Evolutionary conservation across 73 alveolate genomes (phyloP).

Genomic region (Breviolum minutum): DNA sequence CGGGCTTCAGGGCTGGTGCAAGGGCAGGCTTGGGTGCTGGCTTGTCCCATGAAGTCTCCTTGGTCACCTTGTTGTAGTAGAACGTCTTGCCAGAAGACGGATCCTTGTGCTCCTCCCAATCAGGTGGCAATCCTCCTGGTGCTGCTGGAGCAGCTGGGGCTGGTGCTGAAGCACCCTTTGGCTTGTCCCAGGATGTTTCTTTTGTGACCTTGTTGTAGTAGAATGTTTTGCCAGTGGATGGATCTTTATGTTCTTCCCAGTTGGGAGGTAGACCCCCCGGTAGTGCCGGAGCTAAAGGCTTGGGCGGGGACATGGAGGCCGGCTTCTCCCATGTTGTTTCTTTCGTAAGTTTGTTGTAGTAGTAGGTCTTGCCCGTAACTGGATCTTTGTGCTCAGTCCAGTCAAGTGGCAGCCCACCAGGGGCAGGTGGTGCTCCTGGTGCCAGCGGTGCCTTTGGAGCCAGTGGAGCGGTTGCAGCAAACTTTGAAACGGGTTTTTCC

Average conservation of each 20-base stretch:
- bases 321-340: constrained; percentile 85
- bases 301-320: constrained; percentile 38
- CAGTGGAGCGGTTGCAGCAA: constrained; percentile 29
- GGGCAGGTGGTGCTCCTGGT: constrained; percentile 81
- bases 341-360: constrained; percentile 71
- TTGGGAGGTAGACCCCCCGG: constrained; percentile 40
- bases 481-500: constrained; percentile 71
- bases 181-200: constrained; percentile 82
- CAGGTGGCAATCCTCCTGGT: constrained; percentile 40
- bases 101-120: constrained; percentile 88
- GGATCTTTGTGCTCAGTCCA: constrained; percentile 92
- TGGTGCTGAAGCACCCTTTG: constrained; percentile 65
- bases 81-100: constrained; percentile 63
- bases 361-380: constrained; percentile 49
- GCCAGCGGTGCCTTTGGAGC: constrained; percentile 73
- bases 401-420: neutral
- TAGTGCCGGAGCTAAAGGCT: constrained; percentile 49
- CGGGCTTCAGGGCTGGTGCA: neutral
- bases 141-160: constrained; percentile 66
- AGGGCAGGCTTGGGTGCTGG: constrained; percentile 76
- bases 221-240: constrained; percentile 55
- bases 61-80: constrained; percentile 80
- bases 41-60: constrained; percentile 81
- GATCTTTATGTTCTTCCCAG: constrained; percentile 89
- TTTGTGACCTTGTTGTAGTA: constrained; percentile 76